These are phyloP conservation scores for Orychophragmus violaceus DNA, from an alignment of 345 rosid species.

Conservation along the genomic window DNA sequence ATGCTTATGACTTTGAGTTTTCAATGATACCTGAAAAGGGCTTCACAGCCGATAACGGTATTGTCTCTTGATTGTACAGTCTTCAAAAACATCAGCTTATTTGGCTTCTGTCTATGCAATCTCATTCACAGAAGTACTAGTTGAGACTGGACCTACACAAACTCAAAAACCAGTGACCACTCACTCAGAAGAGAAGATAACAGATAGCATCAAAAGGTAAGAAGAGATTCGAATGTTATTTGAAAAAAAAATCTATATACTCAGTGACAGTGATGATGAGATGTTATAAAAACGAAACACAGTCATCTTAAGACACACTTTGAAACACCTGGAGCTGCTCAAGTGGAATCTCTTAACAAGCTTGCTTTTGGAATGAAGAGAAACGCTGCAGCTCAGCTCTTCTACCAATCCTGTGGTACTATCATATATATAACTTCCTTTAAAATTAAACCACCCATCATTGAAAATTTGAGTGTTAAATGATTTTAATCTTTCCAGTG, in stretches of 20 bases:
- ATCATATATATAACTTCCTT: not conserved
- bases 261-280: not conserved
- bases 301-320: conserved; percentile 75
- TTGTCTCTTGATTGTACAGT: not conserved
- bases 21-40: conserved; percentile 46
- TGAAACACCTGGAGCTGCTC: conserved; percentile 66
- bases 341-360: conserved; percentile 52
- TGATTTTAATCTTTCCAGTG: conserved; percentile 36
- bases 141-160: conserved; percentile 42
- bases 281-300: conserved; percentile 10
- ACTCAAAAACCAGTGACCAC: conserved; percentile 38
- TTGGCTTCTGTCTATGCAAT: not conserved
- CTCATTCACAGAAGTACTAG: conserved; percentile 44
- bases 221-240: not conserved
- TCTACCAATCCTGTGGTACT: conserved; percentile 79
- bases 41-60: conserved; percentile 51
- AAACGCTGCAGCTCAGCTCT: conserved; percentile 69
- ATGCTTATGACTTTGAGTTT: conserved; percentile 44
- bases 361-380: conserved; percentile 64
- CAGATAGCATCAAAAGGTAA: conserved; percentile 62
- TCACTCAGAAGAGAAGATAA: conserved; percentile 52
- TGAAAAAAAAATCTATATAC: not conserved
- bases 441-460: not conserved
- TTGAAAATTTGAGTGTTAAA: not conserved
- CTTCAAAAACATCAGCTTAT: not conserved